Conservation (phyloP, 1,139 yeast genomes). For the Lodderomyces jiufengensis region DNA sequence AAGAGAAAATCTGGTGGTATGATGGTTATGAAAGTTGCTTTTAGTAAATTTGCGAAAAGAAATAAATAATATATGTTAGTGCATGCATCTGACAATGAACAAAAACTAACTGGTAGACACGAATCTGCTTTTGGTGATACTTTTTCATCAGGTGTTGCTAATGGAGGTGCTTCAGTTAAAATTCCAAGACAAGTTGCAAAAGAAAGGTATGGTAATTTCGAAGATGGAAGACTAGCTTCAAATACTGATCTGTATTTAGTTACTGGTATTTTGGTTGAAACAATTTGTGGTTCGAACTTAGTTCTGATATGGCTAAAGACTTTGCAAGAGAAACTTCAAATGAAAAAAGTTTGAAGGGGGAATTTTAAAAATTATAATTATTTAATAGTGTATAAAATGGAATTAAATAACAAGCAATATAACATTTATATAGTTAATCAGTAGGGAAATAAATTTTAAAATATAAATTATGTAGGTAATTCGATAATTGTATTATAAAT, state of each 20-base stretch:
- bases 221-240: conserved; percentile 99
- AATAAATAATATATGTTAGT: conserved; percentile 94
- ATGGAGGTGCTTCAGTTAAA: conserved; percentile 98
- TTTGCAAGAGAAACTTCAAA: conserved; percentile 60
- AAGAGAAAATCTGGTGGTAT: conserved; percentile 97
- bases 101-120: conserved; percentile 95
- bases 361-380: too few species aligned
- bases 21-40: conserved; percentile 88
- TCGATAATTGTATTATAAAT: too few species aligned
- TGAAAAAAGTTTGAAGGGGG: too few species aligned
- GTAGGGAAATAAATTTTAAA: too few species aligned
- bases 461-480: too few species aligned
- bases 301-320: conserved; percentile 93
- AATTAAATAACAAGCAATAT: too few species aligned
- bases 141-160: conserved; percentile 96
- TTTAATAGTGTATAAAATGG: too few species aligned
- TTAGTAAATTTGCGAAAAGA: conserved; percentile 91
- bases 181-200: conserved; percentile 98
- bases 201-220: conserved; percentile 97
- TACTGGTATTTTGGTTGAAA: conserved; percentile 96
- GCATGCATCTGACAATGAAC: conserved; percentile 92
- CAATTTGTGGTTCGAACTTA: conserved; percentile 91
- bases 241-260: conserved; percentile 98
- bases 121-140: conserved; percentile 93
- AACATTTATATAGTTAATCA: too few species aligned